phyloP scores from a whole-genome alignment of 306 rosid species.

The Fragaria nilgerrensis region DNA sequence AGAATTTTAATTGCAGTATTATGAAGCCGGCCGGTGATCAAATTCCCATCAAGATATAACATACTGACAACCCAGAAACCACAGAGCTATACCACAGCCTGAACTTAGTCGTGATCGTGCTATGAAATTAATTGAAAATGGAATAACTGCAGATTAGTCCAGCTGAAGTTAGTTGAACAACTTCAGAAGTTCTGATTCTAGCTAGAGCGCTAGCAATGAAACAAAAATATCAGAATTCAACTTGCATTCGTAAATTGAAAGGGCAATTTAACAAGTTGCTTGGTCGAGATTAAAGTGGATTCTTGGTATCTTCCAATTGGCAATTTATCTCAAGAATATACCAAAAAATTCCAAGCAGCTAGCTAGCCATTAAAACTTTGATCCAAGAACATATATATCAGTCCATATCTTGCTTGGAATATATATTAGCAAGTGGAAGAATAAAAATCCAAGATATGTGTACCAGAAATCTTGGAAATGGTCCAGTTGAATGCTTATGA shows the following conservation, averaged over 20 bases:
- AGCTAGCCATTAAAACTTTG: conserved; percentile 6
- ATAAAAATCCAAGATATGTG: conserved; percentile 30
- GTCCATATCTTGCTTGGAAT: conserved; percentile 28
- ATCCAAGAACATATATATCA: conserved; percentile 15
- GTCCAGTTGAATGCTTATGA: conserved; percentile 13
- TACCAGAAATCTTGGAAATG: conserved; percentile 16
- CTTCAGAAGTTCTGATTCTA: background rate
- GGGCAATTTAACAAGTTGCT: conserved; percentile 29
- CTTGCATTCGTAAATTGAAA: conserved; percentile 7
- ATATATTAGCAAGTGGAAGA: conserved; percentile 46
- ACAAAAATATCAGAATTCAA: conserved; percentile 10
- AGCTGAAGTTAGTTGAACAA: background rate
- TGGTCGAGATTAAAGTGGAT: conserved; percentile 16
- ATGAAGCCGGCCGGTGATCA: too few relatives aligned
- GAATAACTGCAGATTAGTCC: background rate
- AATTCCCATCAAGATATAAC: background rate
- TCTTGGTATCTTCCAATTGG: conserved; percentile 26
- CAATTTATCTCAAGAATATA: conserved; percentile 34
- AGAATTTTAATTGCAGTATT: background rate
- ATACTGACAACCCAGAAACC: background rate
- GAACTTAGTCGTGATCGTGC: background rate
- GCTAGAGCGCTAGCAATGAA: background rate
- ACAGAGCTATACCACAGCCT: background rate
- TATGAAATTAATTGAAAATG: background rate
- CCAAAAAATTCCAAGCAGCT: conserved; percentile 14